These are phyloP conservation scores for Globisporangium recalcitrans DNA, from an alignment of 352 stramenopile species.

Conservation along the genomic window DNA sequence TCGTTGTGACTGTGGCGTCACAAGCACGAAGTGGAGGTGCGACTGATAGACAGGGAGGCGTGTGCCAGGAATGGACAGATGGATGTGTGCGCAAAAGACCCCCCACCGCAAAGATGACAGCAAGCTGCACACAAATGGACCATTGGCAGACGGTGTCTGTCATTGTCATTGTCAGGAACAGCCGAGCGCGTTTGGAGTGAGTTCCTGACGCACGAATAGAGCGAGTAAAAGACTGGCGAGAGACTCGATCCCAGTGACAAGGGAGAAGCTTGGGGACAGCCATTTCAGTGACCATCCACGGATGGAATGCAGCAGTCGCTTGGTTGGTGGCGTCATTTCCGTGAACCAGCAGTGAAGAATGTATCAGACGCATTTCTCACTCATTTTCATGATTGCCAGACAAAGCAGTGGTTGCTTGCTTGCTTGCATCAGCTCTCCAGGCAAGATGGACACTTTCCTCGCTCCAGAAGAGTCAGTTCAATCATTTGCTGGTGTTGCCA, in stretches of 20 bases:
- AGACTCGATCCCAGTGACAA: neutral
- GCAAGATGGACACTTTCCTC: constrained; percentile 8
- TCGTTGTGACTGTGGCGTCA: neutral
- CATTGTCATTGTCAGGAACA: neutral
- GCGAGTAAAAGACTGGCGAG: too few relatives aligned
- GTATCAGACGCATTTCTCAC: neutral
- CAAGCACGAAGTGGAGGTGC: neutral
- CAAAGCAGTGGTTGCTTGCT: too few relatives aligned
- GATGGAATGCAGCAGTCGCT: neutral
- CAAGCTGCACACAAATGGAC: too few relatives aligned
- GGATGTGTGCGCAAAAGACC: neutral
- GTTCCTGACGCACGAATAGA: too few relatives aligned
- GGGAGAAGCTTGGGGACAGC: neutral
- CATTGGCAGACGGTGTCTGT: neutral
- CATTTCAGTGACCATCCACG: neutral
- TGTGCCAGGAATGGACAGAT: neutral
- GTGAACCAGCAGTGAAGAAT: neutral
- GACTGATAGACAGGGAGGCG: neutral
- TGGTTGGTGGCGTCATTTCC: neutral
- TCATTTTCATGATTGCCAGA: neutral
- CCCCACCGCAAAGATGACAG: neutral
- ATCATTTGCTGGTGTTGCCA: neutral
- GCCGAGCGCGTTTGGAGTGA: neutral
- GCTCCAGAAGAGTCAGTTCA: constrained; percentile 6
- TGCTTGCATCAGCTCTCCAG: too few relatives aligned